Evolutionary conservation across 208 protist genomes (phyloP), one percentile per base, ranked within the genome.

Genomic region (Herpetomonas tarakana): DNA sequence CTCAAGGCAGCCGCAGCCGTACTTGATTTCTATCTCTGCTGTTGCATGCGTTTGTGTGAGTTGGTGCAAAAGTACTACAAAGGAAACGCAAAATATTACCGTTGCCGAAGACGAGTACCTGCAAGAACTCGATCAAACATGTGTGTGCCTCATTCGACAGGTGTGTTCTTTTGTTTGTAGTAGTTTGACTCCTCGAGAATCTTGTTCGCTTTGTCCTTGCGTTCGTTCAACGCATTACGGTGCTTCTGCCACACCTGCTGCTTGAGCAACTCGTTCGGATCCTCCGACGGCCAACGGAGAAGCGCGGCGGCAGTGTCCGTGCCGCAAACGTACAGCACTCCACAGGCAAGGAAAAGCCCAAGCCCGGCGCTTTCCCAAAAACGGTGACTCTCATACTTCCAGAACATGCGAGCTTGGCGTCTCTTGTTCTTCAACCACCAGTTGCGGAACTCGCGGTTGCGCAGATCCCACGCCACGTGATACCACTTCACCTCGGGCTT

Each of bases 231-330:
- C 19, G 83, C 74, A 54, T 84, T 90, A 30, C 74, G 62, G 56
- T 88, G 74, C 59, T 76, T 75, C 26, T 71, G 66, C 86, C 81
- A 93, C 4, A 88, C 77, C 12, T 65, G 63, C 19, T 75, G 67
- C 59, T 89, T 93, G 26, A 93, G 50, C 25, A 93, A 61, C 56
- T 90, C 81, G 52, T 90, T 93, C 0, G 81, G 71, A 30, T 92
- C 86, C 29, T 92, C 86, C 1, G 86, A 87, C 1, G 86, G 86
- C 61, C 78, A 81, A 1, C 78, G 81, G n/a, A 92, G 68, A 1
- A 92, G 16, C 2, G 76, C 69, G 0, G 73, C 45, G 9, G 70
- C 75, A 11, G 80, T 59, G 41, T 92, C 70, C 0, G 70, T 76
- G 59, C 74, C 80, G 41, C 65, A 80, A 27, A 87, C 68, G 9